A percentile compares a stretch with the other conserved stretches of the same genome.
Evolutionary conservation across 2,329 filamentous ascomycete species (phyloP).

Genomic region (Septoria petroselini): DNA sequence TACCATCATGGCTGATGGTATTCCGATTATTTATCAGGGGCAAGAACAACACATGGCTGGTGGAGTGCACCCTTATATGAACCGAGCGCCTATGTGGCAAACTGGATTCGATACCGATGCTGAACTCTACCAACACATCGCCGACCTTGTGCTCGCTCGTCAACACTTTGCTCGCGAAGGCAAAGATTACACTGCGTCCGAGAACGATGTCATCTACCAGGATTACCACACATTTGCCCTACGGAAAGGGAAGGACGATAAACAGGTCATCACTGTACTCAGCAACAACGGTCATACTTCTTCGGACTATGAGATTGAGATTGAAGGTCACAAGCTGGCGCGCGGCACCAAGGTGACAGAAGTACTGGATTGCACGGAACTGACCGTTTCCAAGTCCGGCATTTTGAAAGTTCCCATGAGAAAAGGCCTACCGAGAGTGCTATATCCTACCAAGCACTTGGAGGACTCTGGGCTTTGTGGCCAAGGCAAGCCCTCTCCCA

Average conservation of each 20-base stretch:
- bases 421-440: slow-evolving; percentile 38
- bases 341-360: slow-evolving; percentile 35
- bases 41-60: slow-evolving; percentile 45
- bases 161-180: slow-evolving; percentile 43
- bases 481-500: slow-evolving; percentile 2
- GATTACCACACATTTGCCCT: slow-evolving; percentile 46
- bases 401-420: slow-evolving; percentile 37
- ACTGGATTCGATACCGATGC: slow-evolving; percentile 41
- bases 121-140: slow-evolving; percentile 42
- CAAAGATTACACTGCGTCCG: slow-evolving; percentile 42
- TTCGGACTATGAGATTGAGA: slow-evolving; percentile 36
- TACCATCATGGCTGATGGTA: slow-evolving; percentile 43
- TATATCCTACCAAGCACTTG: slow-evolving; percentile 33
- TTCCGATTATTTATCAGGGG: slow-evolving; percentile 45
- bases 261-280: slow-evolving; percentile 46
- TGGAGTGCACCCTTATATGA: slow-evolving; percentile 33
- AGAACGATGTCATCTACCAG: slow-evolving; percentile 45
- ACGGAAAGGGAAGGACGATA: slow-evolving; percentile 43
- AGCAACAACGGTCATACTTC: slow-evolving; percentile 42
- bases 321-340: slow-evolving; percentile 36
- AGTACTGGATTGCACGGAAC: slow-evolving; percentile 36
- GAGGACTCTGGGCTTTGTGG: slow-evolving; percentile 31
- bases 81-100: slow-evolving; percentile 42
- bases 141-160: slow-evolving; percentile 44
- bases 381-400: slow-evolving; percentile 31